A percentile compares a stretch with the other conserved stretches of the same genome.
These are phyloP conservation scores for Turnera subulata DNA, from an alignment of 345 rosid genomes.

Conservation along the genomic window DNA sequence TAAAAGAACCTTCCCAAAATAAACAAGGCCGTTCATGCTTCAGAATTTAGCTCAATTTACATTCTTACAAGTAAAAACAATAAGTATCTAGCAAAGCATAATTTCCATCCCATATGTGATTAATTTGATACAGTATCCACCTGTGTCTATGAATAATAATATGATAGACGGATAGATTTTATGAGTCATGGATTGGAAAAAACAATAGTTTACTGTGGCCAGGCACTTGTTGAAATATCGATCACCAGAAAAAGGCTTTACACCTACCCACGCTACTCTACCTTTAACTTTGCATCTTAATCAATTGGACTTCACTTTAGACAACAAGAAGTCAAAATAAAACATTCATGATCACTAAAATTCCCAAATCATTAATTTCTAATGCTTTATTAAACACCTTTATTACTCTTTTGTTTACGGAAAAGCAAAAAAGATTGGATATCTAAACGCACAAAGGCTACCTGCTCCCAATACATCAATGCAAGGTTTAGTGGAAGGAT, in stretches of 20 bases:
- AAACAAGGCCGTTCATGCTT: too few species aligned
- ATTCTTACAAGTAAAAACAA: too few species aligned
- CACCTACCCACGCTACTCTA: conserved; percentile 18
- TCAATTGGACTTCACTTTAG: conserved; percentile 40
- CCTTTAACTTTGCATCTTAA: conserved; percentile 47
- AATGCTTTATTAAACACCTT: conserved; percentile 7
- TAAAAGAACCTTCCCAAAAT: too few species aligned
- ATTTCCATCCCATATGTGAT: too few species aligned
- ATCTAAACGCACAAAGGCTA: conserved; percentile 1
- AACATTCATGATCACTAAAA: conserved; percentile 18
- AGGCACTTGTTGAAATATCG: background rate
- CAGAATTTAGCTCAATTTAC: too few species aligned
- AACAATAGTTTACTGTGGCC: background rate
- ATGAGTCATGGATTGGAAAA: too few species aligned
- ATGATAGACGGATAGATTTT: too few species aligned
- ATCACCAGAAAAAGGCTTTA: conserved; percentile 9
- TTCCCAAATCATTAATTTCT: conserved; percentile 15
- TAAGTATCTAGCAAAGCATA: too few species aligned
- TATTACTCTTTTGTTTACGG: conserved; percentile 5
- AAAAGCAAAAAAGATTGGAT: conserved; percentile 21
- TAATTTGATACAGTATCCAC: too few species aligned
- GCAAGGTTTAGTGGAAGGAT: conserved; percentile 3
- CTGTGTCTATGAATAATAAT: too few species aligned
- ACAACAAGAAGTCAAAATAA: conserved; percentile 38
- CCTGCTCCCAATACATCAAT: background rate